Evolutionary conservation across 768 basidiomycete genomes (phyloP).

Genomic region (Mycena galericulata): DNA sequence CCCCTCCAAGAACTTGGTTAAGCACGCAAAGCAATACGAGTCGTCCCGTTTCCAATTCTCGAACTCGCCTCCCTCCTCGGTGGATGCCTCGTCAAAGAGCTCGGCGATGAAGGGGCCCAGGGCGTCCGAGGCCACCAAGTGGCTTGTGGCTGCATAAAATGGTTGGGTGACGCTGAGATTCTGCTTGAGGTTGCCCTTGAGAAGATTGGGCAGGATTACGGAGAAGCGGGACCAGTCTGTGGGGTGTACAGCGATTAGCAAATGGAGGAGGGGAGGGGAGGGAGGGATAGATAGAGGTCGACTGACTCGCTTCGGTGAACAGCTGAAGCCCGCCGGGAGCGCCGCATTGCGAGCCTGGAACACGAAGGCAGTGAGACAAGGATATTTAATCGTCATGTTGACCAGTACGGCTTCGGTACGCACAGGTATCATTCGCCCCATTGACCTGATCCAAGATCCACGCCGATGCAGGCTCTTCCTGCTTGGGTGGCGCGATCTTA

Average conservation of each 20-base stretch:
- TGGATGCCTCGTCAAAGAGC: background rate
- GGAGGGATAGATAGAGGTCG: background rate
- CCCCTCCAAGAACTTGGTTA: constrained; percentile 19
- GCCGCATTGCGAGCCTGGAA: constrained; percentile 28
- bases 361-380: background rate
- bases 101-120: background rate
- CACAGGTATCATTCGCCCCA: constrained; percentile 18
- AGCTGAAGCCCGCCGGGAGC: constrained; percentile 13
- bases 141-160: background rate
- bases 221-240: constrained; percentile 16
- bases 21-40: constrained; percentile 23
- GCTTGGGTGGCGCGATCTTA: constrained; percentile 9
- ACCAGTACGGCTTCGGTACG: background rate
- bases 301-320: constrained; percentile 17
- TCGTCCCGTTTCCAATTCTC: background rate
- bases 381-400: background rate
- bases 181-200: background rate
- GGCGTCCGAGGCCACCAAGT: background rate
- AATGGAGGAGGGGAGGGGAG: background rate
- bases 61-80: background rate
- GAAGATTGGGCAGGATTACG: background rate
- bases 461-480: constrained; percentile 19
- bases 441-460: constrained; percentile 13
- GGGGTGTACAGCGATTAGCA: background rate
- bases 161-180: background rate